phyloP scores from a whole-genome alignment of 2,329 filamentous ascomycete species.

The Trichophyton simii region DNA sequence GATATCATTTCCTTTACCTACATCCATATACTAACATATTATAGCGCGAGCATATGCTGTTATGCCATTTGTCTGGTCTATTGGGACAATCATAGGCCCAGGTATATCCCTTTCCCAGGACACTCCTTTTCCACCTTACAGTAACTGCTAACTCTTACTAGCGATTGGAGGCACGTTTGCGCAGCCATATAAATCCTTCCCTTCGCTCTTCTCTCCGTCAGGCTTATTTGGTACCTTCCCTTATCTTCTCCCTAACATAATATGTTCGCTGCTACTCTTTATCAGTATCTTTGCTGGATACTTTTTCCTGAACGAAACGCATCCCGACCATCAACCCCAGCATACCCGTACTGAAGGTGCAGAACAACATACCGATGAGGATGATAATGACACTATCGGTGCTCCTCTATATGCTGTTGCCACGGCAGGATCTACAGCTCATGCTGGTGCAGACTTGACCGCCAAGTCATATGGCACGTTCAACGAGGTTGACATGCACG shows the following conservation, averaged over 20 bases:
- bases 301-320: conserved; percentile 73
- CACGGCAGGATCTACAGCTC: conserved; percentile 60
- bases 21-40: neutral
- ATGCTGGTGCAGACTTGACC: conserved; percentile 59
- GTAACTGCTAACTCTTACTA: conserved; percentile 4
- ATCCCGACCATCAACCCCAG: conserved; percentile 59
- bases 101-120: conserved; percentile 19
- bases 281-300: conserved; percentile 71
- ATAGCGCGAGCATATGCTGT: conserved; percentile 66
- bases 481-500: conserved; percentile 42
- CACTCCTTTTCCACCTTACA: neutral
- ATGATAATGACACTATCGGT: conserved; percentile 8
- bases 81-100: conserved; percentile 79
- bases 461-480: conserved; percentile 73
- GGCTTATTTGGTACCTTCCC: conserved; percentile 67
- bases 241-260: conserved; percentile 77
- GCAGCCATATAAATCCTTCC: conserved; percentile 62
- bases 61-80: conserved; percentile 83
- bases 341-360: conserved; percentile 46
- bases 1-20: neutral
- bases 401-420: conserved; percentile 46
- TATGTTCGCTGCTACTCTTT: conserved; percentile 65
- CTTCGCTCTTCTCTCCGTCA: conserved; percentile 52
- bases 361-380: conserved; percentile 20
- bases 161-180: conserved; percentile 80